Evolutionary conservation across 495 filamentous ascomycete genomes (phyloP), one percentile per base, ranked within the genome.

Genomic region (Neurospora sp.): DNA sequence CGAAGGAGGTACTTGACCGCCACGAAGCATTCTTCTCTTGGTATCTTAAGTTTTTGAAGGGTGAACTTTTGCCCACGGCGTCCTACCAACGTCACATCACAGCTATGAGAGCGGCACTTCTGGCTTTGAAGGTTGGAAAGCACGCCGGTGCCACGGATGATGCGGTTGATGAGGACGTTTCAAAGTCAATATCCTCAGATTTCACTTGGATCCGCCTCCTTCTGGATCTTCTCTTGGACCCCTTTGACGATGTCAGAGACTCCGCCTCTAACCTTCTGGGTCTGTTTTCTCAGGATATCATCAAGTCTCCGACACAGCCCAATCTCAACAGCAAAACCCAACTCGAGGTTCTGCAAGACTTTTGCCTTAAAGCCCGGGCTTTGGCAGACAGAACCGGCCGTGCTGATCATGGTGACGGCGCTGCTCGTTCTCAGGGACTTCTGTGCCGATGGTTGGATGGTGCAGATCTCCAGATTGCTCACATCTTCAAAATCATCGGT

Each of bases 11-110:
- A 39, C 73, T 82, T 27, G 74, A 72, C 3, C 83, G 85, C 37
- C 90, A 91, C 38, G 81, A 84, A 35, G 77, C 76, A 0, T 97
- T 95, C 76, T 69, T 96, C 16, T 73, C 75, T 6, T 92, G 89
- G 86, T 97, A 94, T 78, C 68, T 91, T 5, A 71, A 82, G 0
- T 94, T 96, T 74, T 78, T 99, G n/a, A 82, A 86, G 45, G 79
- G 81, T 14, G 93, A 97, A 76, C 82, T 99, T 37, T 81, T 88
- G 41, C 89, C 94, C 1, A 92, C 90, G 0, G 87, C 91, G 18
- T 92, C 93, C 20, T 98, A 98, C 75, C 93, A 95, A 75, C 89
- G 93, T 12, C 94, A 95, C 74, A 91, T 93, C n/a, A 91, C 88
- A 1, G 89, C 93, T 1, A 76, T 97, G 42, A 93, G 89, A 70